phyloP scores from a whole-genome alignment of 139 green algal genomes.

The Zygnema cylindricum region DNA sequence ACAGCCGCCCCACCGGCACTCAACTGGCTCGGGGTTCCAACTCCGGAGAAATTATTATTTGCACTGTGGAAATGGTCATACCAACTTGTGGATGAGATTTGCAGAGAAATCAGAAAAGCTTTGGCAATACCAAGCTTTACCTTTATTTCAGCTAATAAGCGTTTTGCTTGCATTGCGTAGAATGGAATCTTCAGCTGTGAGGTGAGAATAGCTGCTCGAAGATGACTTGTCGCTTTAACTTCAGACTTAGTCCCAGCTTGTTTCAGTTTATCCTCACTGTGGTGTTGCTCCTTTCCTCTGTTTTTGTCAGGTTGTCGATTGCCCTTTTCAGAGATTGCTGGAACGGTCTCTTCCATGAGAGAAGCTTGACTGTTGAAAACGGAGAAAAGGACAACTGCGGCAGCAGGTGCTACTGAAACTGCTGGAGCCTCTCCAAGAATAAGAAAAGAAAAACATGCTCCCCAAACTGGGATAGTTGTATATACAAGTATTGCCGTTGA shows the following conservation, averaged over 20 bases:
- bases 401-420: conserved; percentile 7
- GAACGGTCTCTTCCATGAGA: neutral
- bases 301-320: neutral
- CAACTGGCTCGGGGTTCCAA: neutral
- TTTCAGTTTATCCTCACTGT: neutral
- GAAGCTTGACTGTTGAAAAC: neutral
- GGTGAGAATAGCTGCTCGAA: conserved; percentile 42
- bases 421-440: conserved; percentile 28
- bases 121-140: conserved; percentile 32
- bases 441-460: conserved; percentile 49
- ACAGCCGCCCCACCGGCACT: neutral
- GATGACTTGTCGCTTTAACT: neutral
- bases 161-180: conserved; percentile 49
- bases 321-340: neutral
- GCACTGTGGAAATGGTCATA: neutral
- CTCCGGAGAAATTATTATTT: neutral
- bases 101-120: neutral
- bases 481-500: conserved; percentile 56
- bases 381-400: neutral
- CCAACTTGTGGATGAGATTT: neutral
- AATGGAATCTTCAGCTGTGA: conserved; percentile 63
- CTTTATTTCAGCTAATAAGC: conserved; percentile 41
- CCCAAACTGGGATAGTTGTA: conserved; percentile 59
- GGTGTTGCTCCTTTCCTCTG: neutral
- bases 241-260: neutral